Base-by-base conservation (phyloP, 2,329 filamentous ascomycete species). In the Trichoderma sp. region DNA sequence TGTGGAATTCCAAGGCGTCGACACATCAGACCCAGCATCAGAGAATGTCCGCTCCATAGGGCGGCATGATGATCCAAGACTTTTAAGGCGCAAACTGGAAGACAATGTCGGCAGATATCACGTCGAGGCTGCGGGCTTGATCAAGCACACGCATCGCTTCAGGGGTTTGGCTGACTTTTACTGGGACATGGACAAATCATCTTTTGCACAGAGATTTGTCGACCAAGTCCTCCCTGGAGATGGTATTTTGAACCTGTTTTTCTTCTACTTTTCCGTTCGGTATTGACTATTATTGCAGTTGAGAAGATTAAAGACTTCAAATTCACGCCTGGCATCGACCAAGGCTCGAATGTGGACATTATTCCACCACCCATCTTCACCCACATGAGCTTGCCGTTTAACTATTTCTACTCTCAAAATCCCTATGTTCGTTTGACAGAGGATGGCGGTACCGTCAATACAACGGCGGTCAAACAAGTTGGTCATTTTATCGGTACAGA, bases 141-240 rank as follows among this genome's bases (percentile, higher is more conserved):
- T 97, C 71, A 88, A 89, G 68, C 89, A 92, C 73, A 96, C 91
- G 0, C 94, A 98, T 83, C 88, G 95, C 47, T 99, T 96, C 79
- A 88, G 95, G 77, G 90, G 90, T 86, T 85, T 97, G 72, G 91
- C 93, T 10, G 95, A 98, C 79, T 96, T 96, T 76, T 93, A 96
- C 75, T 95, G 91, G 80, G 89, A 92, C 27, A 89, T 91, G 62
- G 85, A 85, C 16, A 85, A 87, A 43, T 91, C 90, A 57, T 82
- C 86, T 0, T 92, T 96, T 77, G 88, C 94, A 75, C 85, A 85
- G 37, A 88, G 89, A 70, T 89, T 97, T 69, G 86, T 88, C 64
- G 85, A 94, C 3, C 87, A 91, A 67, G 84, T 96, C 31, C 81
- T 96, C 7, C 87, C 91, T 2, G 89, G 91, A 71, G 86, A 92